Percentiles rank a stretch among this genome's conserved stretches.
These are phyloP conservation scores for Vachellia collinsii DNA, from an alignment of 306 rosid genomes.

Conservation along the genomic window DNA sequence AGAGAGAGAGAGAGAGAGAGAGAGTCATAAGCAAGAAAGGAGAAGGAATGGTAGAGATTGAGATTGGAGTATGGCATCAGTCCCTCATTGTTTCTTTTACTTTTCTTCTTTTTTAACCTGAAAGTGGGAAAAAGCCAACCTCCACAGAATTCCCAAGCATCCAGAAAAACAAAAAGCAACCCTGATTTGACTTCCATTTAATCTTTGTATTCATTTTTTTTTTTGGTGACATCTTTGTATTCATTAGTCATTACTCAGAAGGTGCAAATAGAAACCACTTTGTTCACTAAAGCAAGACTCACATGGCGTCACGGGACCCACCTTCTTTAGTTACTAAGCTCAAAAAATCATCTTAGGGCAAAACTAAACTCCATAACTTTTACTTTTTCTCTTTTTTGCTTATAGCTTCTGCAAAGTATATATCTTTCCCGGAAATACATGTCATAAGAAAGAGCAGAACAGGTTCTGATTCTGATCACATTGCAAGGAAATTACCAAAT, in stretches of 20 bases:
- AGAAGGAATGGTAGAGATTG: slow-evolving; percentile 18
- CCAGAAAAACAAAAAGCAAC: slow-evolving; percentile 50
- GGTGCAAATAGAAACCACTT: slow-evolving; percentile 32
- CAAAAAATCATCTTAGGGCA: slow-evolving; percentile 26
- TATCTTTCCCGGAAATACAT: slow-evolving; percentile 24
- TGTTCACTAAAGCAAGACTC: slow-evolving; percentile 37
- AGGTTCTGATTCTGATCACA: slow-evolving; percentile 27
- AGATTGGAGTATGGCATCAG: slow-evolving; percentile 12
- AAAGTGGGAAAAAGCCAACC: slow-evolving; percentile 45
- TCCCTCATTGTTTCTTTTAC: slow-evolving; percentile 38
- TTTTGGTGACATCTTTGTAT: slow-evolving; percentile 33
- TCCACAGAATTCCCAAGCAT: slow-evolving; percentile 56
- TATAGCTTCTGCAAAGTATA: slow-evolving; percentile 25
- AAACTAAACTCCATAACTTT: slow-evolving; percentile 9
- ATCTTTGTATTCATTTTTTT: slow-evolving; percentile 35
- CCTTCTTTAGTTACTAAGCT: slow-evolving; percentile 15
- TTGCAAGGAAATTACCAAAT: slow-evolving; percentile 26
- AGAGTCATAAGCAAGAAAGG: slow-evolving; percentile 25
- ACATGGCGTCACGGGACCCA: slow-evolving; percentile 37
- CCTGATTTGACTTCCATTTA: slow-evolving; percentile 39
- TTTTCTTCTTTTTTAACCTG: slow-evolving; percentile 34
- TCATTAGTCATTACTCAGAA: slow-evolving; percentile 34
- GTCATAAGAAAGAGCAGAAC: neutral
- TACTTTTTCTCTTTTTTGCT: slow-evolving; percentile 1
- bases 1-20: neutral